Conservation (phyloP, 345 rosid species). For the Rhodamnia argentea region DNA sequence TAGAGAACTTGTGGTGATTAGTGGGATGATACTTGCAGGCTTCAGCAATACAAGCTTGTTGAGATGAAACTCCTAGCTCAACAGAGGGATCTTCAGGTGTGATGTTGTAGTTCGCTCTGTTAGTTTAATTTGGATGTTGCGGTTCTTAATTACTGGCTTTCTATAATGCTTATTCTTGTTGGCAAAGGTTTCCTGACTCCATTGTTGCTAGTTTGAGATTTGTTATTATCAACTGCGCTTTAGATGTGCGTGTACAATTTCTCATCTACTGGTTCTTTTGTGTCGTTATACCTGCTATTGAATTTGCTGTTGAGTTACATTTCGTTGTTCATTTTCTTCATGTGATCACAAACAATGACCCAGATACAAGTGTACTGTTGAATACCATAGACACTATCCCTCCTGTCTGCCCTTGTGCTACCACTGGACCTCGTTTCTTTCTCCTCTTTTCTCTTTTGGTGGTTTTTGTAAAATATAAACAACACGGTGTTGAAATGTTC, state of each 20-base stretch:
- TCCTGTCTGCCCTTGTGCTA: neutral
- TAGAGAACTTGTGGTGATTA: neutral
- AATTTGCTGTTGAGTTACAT: neutral
- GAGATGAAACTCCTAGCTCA: constrained; percentile 50
- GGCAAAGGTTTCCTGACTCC: neutral
- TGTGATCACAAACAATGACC: neutral
- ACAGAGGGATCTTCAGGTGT: constrained; percentile 88
- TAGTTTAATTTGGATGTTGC: neutral
- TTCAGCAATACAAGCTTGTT: constrained; percentile 44
- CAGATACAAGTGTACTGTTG: neutral
- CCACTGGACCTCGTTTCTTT: neutral
- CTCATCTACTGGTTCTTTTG: neutral
- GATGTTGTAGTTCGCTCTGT: neutral
- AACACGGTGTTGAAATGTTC: neutral
- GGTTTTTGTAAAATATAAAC: neutral
- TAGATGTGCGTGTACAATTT: neutral
- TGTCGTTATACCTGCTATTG: neutral
- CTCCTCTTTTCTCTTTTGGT: neutral
- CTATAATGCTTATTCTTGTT: neutral
- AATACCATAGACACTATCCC: neutral
- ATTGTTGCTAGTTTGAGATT: neutral
- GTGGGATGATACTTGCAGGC: constrained; percentile 29
- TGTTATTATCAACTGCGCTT: neutral
- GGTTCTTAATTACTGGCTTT: neutral
- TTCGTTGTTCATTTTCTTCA: neutral